phyloP scores from a whole-genome alignment of 129 eudicot species.

The Ambrosia artemisiifolia region DNA sequence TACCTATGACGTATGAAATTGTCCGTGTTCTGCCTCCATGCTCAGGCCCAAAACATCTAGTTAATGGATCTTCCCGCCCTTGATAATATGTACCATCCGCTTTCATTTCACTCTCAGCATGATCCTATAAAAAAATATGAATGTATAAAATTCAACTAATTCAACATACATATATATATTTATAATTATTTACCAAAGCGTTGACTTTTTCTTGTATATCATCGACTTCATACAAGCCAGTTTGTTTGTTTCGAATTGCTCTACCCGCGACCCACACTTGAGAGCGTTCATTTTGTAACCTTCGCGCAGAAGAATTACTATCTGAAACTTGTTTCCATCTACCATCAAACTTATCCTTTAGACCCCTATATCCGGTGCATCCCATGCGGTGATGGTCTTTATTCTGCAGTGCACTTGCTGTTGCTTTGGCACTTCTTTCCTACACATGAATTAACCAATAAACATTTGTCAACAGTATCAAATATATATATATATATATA shows the following conservation, averaged over 20 bases:
- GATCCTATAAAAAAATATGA: background rate
- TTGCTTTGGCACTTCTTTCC: background rate
- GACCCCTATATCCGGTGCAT: background rate
- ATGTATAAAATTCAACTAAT: no score
- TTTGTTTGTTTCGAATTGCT: no score
- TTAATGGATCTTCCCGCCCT: background rate
- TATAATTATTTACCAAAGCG: background rate
- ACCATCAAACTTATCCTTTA: background rate
- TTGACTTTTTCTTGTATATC: no score
- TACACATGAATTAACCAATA: background rate
- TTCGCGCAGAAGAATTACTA: background rate
- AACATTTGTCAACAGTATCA: background rate
- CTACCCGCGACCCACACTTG: background rate
- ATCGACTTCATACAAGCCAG: no score
- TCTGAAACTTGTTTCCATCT: background rate
- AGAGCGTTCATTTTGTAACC: background rate
- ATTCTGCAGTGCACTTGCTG: background rate
- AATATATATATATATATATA: no score
- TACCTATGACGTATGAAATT: no score
- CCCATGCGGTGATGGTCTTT: background rate
- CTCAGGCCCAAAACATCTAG: background rate
- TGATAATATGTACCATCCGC: background rate
- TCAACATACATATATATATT: no score
- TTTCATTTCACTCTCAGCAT: background rate
- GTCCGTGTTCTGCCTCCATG: no score